Conservation (phyloP, 257 asterid species). For the Thymus mandschuricus region DNA sequence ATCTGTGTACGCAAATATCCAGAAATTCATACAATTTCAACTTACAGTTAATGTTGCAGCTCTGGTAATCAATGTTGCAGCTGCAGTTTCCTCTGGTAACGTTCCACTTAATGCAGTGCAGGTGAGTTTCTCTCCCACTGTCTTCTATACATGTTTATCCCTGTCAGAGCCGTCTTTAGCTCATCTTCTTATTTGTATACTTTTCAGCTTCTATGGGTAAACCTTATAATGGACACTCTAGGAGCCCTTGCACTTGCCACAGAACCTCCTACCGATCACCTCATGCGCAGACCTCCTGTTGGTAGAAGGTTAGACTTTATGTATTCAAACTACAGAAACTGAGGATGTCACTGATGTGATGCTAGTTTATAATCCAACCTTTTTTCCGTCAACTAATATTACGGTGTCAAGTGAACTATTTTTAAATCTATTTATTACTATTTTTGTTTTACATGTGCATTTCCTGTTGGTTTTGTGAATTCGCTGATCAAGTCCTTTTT, state of each 20-base stretch:
- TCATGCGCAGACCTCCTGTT: conserved; percentile 86
- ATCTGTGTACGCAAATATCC: conserved; percentile 94
- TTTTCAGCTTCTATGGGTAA: conserved; percentile 96
- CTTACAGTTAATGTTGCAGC: conserved; percentile 98
- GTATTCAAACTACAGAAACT: conserved; percentile 5
- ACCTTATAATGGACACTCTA: conserved; percentile 96
- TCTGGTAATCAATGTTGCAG: conserved; percentile 81
- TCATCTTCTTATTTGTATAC: conserved; percentile 8
- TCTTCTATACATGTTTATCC: conserved; percentile 15
- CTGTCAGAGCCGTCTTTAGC: not conserved
- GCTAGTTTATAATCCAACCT: not conserved
- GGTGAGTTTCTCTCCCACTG: conserved; percentile 47
- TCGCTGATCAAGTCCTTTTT: conserved; percentile 28
- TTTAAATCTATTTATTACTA: not conserved
- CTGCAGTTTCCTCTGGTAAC: conserved; percentile 86
- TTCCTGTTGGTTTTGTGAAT: conserved; percentile 6
- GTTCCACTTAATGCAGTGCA: conserved; percentile 98
- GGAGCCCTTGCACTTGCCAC: conserved; percentile 99
- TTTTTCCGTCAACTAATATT: not conserved
- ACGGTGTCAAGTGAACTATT: not conserved
- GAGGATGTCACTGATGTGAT: conserved; percentile 15
- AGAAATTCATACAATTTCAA: conserved; percentile 96
- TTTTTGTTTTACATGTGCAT: conserved; percentile 11
- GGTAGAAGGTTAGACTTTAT: conserved; percentile 80
- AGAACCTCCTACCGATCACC: conserved; percentile 95